A percentile compares a stretch with the other conserved stretches of the same genome.
These are phyloP conservation scores for Kodamaea kaohsiungensis DNA, from an alignment of 805 yeast genomes.

Conservation along the genomic window DNA sequence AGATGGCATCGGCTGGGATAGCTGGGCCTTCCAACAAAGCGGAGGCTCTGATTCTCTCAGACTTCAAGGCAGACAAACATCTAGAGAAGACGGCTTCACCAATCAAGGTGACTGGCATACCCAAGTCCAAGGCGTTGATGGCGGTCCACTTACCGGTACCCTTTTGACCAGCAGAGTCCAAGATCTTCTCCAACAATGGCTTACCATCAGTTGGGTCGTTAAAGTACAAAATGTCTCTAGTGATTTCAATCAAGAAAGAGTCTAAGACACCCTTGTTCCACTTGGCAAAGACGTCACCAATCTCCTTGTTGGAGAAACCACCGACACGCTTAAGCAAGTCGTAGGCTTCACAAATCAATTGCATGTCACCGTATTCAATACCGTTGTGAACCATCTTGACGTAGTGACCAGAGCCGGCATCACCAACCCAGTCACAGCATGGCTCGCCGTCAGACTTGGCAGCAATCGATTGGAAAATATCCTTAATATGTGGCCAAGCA, in stretches of 20 bases:
- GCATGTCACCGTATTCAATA: conserved; percentile 99
- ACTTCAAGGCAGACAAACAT: conserved; percentile 90
- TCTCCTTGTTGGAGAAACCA: conserved; percentile 86
- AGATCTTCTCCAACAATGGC: conserved; percentile 93
- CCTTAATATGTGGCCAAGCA: conserved; percentile 99
- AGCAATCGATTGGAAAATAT: conserved; percentile 91
- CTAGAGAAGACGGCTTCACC: conserved; percentile 99
- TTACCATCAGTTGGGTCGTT: conserved; percentile 84
- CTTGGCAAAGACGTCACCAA: conserved; percentile 83
- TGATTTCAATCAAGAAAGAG: conserved; percentile 95
- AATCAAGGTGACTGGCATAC: conserved; percentile 96
- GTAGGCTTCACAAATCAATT: conserved; percentile 96
- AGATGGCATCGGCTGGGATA: conserved; percentile 58
- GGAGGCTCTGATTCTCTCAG: conserved; percentile 88
- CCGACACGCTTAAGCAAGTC: conserved; percentile 94
- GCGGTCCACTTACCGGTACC: conserved; percentile 99
- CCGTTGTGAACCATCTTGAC: conserved; percentile 99
- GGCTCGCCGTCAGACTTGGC: conserved; percentile 99
- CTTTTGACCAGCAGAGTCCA: conserved; percentile 98
- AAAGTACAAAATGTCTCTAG: conserved; percentile 89
- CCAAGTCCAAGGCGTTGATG: conserved; percentile 93
- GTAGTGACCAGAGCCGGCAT: conserved; percentile 98
- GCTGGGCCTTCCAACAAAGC: conserved; percentile 77
- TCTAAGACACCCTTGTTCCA: conserved; percentile 99
- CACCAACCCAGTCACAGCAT: conserved; percentile 99